phyloP scores from a whole-genome alignment of 2,329 filamentous ascomycete species.

The Penicillium sp. region DNA sequence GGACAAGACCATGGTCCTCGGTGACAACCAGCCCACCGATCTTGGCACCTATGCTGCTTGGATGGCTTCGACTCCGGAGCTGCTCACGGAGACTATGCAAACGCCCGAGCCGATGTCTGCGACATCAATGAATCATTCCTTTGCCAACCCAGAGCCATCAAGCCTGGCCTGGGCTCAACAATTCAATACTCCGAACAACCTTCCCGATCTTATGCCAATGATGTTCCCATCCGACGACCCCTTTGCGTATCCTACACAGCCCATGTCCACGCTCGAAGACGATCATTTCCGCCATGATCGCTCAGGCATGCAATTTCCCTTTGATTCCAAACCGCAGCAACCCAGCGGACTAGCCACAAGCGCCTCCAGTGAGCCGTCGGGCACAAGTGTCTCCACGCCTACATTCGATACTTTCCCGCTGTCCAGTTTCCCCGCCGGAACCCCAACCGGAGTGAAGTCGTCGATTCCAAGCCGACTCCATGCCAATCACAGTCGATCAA shows the following conservation, averaged over 20 bases:
- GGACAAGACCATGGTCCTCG: conserved; percentile 26
- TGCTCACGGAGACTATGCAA: conserved; percentile 29
- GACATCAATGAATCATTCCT: conserved; percentile 19
- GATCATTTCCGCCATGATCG: conserved; percentile 39
- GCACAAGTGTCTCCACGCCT: conserved; percentile 21
- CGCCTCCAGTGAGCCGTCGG: conserved; percentile 16
- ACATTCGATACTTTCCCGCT: conserved; percentile 29
- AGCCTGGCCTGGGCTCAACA: conserved; percentile 33
- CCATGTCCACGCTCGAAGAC: conserved; percentile 47
- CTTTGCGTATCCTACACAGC: conserved; percentile 51
- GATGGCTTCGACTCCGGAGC: conserved; percentile 27
- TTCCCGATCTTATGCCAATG: conserved; percentile 50
- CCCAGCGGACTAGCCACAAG: conserved; percentile 16
- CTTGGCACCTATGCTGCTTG: conserved; percentile 24
- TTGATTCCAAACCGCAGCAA: conserved; percentile 22
- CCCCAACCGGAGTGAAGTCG: conserved; percentile 22
- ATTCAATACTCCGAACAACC: conserved; percentile 32
- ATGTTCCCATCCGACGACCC: conserved; percentile 53
- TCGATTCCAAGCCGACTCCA: conserved; percentile 31
- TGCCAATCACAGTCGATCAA: conserved; percentile 18
- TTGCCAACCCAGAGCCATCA: conserved; percentile 25
- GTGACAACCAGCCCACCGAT: conserved; percentile 20
- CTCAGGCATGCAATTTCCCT: conserved; percentile 17
- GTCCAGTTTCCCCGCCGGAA: conserved; percentile 23
- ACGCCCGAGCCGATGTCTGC: conserved; percentile 28